Percentiles rank a stretch among this genome's conserved stretches.
Conservation (phyloP, 257 asterid species). For the Cruciata laevipes region DNA sequence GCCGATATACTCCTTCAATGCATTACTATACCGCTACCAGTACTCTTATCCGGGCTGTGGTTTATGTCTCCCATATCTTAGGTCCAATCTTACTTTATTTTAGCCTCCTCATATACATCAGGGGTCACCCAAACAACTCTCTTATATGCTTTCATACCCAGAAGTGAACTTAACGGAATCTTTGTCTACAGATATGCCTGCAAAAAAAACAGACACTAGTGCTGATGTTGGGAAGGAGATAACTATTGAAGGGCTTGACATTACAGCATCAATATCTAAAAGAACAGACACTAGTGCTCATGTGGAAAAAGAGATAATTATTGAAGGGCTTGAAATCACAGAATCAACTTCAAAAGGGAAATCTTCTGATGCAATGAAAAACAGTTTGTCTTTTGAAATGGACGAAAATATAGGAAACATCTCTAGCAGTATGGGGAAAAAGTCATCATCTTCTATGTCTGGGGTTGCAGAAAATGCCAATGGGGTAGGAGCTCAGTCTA, state of each 20-base stretch:
- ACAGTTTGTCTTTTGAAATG: constrained; percentile 30
- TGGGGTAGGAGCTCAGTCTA: constrained; percentile 33
- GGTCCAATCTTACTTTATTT: background rate
- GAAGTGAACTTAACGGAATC: constrained; percentile 19
- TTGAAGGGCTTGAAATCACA: constrained; percentile 35
- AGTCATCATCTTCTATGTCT: constrained; percentile 46
- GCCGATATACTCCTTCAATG: background rate
- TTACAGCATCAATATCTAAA: constrained; percentile 36
- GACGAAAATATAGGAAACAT: constrained; percentile 28
- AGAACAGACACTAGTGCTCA: constrained; percentile 25
- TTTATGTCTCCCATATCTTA: background rate
- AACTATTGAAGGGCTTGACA: constrained; percentile 32
- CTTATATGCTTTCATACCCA: constrained; percentile 15
- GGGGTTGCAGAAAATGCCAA: constrained; percentile 25
- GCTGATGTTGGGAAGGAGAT: constrained; percentile 29
- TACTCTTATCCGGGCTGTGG: background rate
- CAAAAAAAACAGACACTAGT: constrained; percentile 26
- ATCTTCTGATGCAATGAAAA: constrained; percentile 27
- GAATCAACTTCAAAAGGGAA: constrained; percentile 36
- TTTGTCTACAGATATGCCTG: constrained; percentile 24
- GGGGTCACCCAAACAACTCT: constrained; percentile 2
- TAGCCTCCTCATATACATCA: no score
- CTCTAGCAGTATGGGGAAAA: constrained; percentile 27
- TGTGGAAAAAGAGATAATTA: constrained; percentile 30
- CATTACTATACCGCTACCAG: background rate